Conservation (phyloP, 2,329 filamentous ascomycete genomes). For the Simplicillium aogashimaense region DNA sequence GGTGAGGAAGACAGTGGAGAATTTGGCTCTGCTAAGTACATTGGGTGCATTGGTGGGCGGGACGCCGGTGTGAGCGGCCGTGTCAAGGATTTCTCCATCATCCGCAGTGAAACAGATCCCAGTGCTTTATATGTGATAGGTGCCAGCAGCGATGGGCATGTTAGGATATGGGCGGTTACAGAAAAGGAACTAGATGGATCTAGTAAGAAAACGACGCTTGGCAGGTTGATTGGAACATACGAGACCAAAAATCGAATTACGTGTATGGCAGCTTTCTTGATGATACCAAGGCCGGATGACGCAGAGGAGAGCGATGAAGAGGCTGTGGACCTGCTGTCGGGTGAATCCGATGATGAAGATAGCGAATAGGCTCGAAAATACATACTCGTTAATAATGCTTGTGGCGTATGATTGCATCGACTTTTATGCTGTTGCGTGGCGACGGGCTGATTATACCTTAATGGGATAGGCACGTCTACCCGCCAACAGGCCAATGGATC, state of each 20-base stretch:
- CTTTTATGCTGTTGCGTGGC: too few species aligned
- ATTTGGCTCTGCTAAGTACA: constrained; percentile 50
- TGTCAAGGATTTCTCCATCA: constrained; percentile 79
- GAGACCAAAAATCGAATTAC: constrained; percentile 85
- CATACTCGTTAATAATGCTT: too few species aligned
- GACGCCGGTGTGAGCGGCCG: constrained; percentile 56
- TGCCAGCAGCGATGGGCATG: constrained; percentile 73
- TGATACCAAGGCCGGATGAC: constrained; percentile 59
- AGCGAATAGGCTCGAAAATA: too few species aligned
- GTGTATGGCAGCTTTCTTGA: constrained; percentile 76
- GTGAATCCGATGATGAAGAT: constrained; percentile 25
- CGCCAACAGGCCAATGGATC: too few species aligned
- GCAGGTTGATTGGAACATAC: constrained; percentile 63
- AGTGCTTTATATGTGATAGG: constrained; percentile 51
- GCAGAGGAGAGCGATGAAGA: constrained; percentile 48
- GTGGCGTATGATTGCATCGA: too few species aligned
- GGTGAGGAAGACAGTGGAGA: constrained; percentile 22
- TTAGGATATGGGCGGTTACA: constrained; percentile 65
- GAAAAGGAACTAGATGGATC: constrained; percentile 26
- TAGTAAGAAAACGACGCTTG: constrained; percentile 32
- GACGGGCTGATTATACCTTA: too few species aligned
- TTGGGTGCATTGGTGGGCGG: constrained; percentile 73
- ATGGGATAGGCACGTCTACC: too few species aligned
- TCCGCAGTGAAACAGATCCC: constrained; percentile 32
- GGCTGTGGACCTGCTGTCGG: constrained; percentile 24